Conservation (phyloP, 2,329 filamentous ascomycete species). For the Tolypocladium tropicale region DNA sequence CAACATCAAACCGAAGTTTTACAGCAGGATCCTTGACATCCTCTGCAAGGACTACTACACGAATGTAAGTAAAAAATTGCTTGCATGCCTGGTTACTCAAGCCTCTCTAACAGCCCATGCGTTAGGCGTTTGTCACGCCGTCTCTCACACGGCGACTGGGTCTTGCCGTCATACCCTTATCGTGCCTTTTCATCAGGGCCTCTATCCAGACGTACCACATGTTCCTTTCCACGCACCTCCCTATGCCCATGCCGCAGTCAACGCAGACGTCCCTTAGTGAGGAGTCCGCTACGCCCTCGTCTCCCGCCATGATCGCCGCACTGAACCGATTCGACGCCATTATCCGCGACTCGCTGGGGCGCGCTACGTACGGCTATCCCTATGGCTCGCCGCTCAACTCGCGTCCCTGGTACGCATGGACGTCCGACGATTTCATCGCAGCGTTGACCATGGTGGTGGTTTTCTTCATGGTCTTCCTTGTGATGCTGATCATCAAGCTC, state of each 20-base stretch:
- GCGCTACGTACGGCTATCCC: conserved; percentile 56
- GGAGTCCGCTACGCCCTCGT: conserved; percentile 53
- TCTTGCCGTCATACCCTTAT: conserved; percentile 81
- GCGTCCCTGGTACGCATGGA: conserved; percentile 44
- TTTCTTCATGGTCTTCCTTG: conserved; percentile 74
- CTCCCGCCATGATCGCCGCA: conserved; percentile 66
- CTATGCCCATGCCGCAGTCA: conserved; percentile 57
- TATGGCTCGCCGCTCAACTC: conserved; percentile 28
- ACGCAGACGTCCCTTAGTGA: conserved; percentile 55
- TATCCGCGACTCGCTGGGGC: conserved; percentile 64
- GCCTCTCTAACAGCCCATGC: conserved; percentile 47
- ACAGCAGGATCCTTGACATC: conserved; percentile 82
- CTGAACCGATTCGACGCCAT: conserved; percentile 70
- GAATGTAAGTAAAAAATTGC: conserved; percentile 48
- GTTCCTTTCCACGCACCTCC: conserved; percentile 83
- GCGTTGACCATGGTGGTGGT: conserved; percentile 74
- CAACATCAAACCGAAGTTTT: conserved; percentile 85
- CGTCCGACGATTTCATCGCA: conserved; percentile 64
- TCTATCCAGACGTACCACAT: conserved; percentile 96
- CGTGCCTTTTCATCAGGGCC: conserved; percentile 89
- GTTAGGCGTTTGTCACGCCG: conserved; percentile 89
- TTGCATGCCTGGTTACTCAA: neutral
- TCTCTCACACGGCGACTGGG: conserved; percentile 84
- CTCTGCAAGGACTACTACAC: conserved; percentile 97
- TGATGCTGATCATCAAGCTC: conserved; percentile 76